Evolutionary conservation across 169 alveolate genomes (phyloP).

Genomic region (Plasmodium inui): DNA sequence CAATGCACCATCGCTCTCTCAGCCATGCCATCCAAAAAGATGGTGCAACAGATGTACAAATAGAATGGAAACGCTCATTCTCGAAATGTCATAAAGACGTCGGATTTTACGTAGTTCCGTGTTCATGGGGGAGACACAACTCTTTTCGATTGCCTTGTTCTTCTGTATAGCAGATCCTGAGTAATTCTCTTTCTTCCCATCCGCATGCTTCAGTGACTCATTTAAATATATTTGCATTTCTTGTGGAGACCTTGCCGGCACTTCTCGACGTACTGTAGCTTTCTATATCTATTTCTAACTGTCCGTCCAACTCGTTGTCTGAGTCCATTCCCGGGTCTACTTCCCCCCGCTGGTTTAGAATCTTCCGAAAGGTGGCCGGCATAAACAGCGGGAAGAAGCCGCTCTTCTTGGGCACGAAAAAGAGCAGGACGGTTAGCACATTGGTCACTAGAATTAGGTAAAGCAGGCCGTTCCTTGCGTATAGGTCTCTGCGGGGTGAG

Average conservation of each 20-base stretch:
- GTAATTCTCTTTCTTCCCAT: not conserved
- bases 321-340: not conserved
- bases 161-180: not conserved
- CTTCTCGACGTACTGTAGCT: not conserved
- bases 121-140: not conserved
- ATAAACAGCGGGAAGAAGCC: not conserved
- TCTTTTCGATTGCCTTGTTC: not conserved
- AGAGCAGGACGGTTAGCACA: slow-evolving; percentile 4
- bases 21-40: not conserved
- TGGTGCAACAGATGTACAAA: not conserved
- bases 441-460: not conserved
- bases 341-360: not conserved
- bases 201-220: not conserved
- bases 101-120: not conserved
- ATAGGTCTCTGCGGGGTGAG: not conserved
- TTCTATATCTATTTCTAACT: not conserved
- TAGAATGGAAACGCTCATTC: not conserved
- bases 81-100: not conserved
- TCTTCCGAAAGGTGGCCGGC: not conserved
- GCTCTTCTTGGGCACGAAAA: slow-evolving; percentile 20
- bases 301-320: not conserved
- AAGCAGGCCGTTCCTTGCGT: not conserved
- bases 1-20: not conserved
- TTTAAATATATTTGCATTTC: not conserved
- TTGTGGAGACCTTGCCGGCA: not conserved